phyloP scores from a whole-genome alignment of 352 stramenopile genomes.

The Thraustochytrium striatum region DNA sequence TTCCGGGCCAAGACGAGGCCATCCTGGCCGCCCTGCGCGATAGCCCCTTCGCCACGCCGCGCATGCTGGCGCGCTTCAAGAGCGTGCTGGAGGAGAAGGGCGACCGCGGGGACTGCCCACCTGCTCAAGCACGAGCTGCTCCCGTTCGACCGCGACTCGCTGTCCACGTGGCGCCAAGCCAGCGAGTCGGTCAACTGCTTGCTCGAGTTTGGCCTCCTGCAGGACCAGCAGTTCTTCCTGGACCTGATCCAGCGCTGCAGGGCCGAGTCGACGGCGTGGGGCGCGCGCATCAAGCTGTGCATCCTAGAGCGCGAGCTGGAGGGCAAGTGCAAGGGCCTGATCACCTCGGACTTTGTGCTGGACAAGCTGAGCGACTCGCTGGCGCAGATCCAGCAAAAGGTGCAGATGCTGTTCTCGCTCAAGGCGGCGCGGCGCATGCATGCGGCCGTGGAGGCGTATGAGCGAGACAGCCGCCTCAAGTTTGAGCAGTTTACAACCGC shows the following conservation, averaged over 20 bases:
- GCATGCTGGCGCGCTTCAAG: no score
- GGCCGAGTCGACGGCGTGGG: background rate
- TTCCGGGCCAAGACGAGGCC: background rate
- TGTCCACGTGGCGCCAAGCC: background rate
- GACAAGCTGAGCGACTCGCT: slow-evolving; percentile 33
- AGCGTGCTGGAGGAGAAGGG: no score
- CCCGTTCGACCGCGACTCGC: background rate
- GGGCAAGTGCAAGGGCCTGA: slow-evolving; percentile 18
- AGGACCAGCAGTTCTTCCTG: slow-evolving; percentile 17
- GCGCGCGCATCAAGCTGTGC: slow-evolving; percentile 35
- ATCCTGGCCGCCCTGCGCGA: no score
- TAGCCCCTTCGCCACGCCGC: background rate
- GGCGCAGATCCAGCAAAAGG: slow-evolving; percentile 2
- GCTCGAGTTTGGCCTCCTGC: slow-evolving; percentile 12
- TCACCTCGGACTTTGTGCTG: slow-evolving; percentile 36
- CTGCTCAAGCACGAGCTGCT: background rate
- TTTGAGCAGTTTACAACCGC: slow-evolving; percentile 47
- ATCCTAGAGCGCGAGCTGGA: slow-evolving; percentile 11
- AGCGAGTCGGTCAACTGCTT: slow-evolving; percentile 13
- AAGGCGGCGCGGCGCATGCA: background rate
- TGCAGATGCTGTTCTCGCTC: slow-evolving; percentile 36
- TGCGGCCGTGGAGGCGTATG: background rate
- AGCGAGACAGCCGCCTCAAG: background rate
- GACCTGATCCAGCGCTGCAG: slow-evolving; percentile 2
- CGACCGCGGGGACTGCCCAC: no score